These are phyloP conservation scores for Kockiozyma suomiensis DNA, from an alignment of 805 yeast genomes.

Conservation along the genomic window DNA sequence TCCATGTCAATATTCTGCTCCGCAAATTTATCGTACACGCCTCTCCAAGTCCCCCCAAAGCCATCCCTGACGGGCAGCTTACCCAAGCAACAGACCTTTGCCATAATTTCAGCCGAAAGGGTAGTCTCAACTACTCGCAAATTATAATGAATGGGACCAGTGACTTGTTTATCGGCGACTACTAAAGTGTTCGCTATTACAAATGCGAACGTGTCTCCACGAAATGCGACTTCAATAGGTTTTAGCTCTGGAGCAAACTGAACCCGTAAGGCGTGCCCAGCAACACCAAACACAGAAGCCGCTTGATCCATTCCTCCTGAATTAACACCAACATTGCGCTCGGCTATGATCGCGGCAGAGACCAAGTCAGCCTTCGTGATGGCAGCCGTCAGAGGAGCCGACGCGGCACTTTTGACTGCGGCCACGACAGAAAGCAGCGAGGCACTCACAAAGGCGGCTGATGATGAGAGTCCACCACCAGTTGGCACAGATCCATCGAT, in stretches of 20 bases:
- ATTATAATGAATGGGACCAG: slow-evolving; percentile 71
- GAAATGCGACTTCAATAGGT: slow-evolving; percentile 56
- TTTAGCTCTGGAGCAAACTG: slow-evolving; percentile 61
- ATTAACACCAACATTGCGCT: slow-evolving; percentile 72
- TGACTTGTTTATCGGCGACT: slow-evolving; percentile 65
- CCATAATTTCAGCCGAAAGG: slow-evolving; percentile 64
- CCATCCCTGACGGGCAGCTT: slow-evolving; percentile 46
- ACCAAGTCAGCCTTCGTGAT: slow-evolving; percentile 58
- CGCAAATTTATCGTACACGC: slow-evolving; percentile 57
- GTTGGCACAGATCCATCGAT: slow-evolving; percentile 71
- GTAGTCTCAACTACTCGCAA: slow-evolving; percentile 73
- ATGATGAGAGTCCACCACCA: slow-evolving; percentile 70
- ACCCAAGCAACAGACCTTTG: slow-evolving; percentile 53
- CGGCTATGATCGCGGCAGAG: slow-evolving; percentile 63
- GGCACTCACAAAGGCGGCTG: slow-evolving; percentile 72
- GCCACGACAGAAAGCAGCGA: slow-evolving; percentile 59
- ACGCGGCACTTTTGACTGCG: slow-evolving; percentile 50
- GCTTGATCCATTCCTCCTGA: slow-evolving; percentile 83
- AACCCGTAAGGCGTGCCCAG: slow-evolving; percentile 58
- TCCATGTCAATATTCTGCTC: slow-evolving; percentile 51
- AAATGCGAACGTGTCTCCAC: slow-evolving; percentile 51
- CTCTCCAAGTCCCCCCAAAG: slow-evolving; percentile 62
- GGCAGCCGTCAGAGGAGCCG: slow-evolving; percentile 7
- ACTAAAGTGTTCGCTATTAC: slow-evolving; percentile 66
- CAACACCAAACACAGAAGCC: slow-evolving; percentile 67